Evolutionary conservation across 2,329 filamentous ascomycete species (phyloP), one percentile per base, ranked within the genome.

Genomic region (Talaromyces atroroseus): DNA sequence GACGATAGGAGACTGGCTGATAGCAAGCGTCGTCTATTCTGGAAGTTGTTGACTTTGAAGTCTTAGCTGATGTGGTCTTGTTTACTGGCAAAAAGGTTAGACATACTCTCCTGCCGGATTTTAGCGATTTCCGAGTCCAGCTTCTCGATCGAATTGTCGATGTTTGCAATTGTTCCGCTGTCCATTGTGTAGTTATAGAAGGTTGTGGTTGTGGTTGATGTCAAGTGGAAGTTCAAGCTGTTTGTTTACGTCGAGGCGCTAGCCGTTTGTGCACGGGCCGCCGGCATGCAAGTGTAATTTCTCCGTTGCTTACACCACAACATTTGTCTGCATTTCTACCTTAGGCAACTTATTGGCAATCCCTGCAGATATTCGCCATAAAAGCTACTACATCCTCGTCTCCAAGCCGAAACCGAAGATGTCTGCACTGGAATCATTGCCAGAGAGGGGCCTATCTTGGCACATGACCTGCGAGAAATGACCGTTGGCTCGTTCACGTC

Each of bases 341-440:
- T n/a, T n/a, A n/a, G n/a, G n/a, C n/a, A n/a, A n/a, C n/a, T n/a
- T n/a, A n/a, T n/a, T n/a, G n/a, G n/a, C n/a, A n/a, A n/a, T n/a
- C n/a, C n/a, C 26, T 29, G 26, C 26, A 29, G 26, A 8, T 29
- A 29, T 29, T 5, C 26, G 26, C 26, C 26, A 29, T 5, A 29
- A 4, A 29, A 29, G 26, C 26, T 29, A 29, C 26, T n/a, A n/a
- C n/a, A n/a, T n/a, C n/a, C n/a, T n/a, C 7, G 24, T 26, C 16
- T 32, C 20, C 46, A 81, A 75, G 68, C 73, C 38, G 75, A 81
- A 62, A 81, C 83, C 54, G 64, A 69, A 29, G 82, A 84, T 64
- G 81, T 84, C 24, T 84, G 82, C 56, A 69, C 74, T 2, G 82
- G 82, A 5, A 69, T 78, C 8, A 74, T 83, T 26, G 71, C 69